A percentile compares a stretch with the other conserved stretches of the same genome.
phyloP scores from a whole-genome alignment of 78 protist genomes.

The Protostelium mycophagum region DNA sequence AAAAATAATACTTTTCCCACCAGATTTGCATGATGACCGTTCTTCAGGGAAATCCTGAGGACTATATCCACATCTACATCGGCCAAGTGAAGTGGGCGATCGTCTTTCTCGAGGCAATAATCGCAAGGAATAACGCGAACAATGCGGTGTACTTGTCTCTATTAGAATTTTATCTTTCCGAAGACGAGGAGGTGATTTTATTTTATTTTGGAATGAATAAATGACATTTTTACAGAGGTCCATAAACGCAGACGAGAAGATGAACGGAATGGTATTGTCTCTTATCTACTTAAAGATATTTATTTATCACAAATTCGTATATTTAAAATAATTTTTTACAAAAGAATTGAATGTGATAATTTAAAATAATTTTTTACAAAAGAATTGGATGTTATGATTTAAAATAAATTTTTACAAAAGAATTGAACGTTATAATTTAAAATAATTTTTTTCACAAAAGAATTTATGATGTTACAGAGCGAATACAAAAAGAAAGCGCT shows the following conservation, averaged over 20 bases:
- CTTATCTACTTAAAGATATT: too few species aligned
- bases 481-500: neutral
- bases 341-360: too few species aligned
- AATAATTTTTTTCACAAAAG: too few species aligned
- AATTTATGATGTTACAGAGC: neutral
- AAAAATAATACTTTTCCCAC: slow-evolving; percentile 12
- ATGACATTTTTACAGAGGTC: neutral
- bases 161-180: slow-evolving; percentile 80
- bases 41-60: slow-evolving; percentile 63
- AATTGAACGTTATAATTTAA: too few species aligned
- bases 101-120: slow-evolving; percentile 71
- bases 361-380: too few species aligned
- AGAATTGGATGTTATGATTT: too few species aligned
- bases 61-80: slow-evolving; percentile 78
- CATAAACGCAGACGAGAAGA: slow-evolving; percentile 4
- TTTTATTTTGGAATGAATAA: neutral
- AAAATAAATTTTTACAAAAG: too few species aligned
- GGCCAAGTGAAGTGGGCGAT: slow-evolving; percentile 58
- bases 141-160: slow-evolving; percentile 73
- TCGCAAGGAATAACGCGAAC: slow-evolving; percentile 13
- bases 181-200: slow-evolving; percentile 29
- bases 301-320: too few species aligned
- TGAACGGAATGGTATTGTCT: slow-evolving; percentile 17
- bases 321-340: too few species aligned
- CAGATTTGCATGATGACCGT: too few species aligned